Base-by-base conservation (phyloP, 2,329 filamentous ascomycete species). In the Zymoseptoria crescenta region DNA sequence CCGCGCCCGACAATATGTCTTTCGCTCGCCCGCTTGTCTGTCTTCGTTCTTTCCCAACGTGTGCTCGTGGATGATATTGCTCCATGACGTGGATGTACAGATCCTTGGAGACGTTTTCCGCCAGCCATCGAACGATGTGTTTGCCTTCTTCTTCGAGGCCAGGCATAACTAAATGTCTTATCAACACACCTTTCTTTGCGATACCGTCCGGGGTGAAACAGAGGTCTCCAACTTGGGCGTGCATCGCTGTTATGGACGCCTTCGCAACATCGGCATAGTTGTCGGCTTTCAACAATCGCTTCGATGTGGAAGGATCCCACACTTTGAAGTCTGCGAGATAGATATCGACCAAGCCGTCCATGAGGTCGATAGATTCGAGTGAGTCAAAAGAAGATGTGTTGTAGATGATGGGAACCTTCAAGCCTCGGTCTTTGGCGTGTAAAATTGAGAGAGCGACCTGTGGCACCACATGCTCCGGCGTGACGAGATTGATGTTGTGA, bases 311-410 rank as follows among this genome's bases (percentile, higher is more conserved):
- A 1, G 79, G 73, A 28, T 82, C 82, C 89, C 88, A 94, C 8
- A 92, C 84, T 72, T 95, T 94, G 78, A 94, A 94, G 70, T 95
- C 89, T 0, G 89, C 87, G n/a, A 95, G 77, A 70, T 94, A 95
- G 51, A 95, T 91, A 70, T 94, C 89, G 0, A 94, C 84, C 28
- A 95, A 76, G 0, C 89, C 89, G 66, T 94, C 86, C 66, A 95
- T 81, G 8, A 94, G 77, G 60, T 84, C 74, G 1, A 95, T 76
- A 0, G 87, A 91, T 2, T 84, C 85, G 0, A 87, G 75, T 1
- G 86, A 90, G 74, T 95, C 90, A 69, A 89, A 95, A 9, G 87
- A 85, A 0, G 87, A 91, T 0, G 89, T 92, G 69, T 95, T 95
- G 79, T 95, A 94, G 35, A 95, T 81, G 65, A 95, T 86, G 1